Evolutionary conservation across 1,139 yeast genomes (phyloP), one percentile per base, ranked within the genome.

Genomic region (Yamadazyma songkhlaensis): DNA sequence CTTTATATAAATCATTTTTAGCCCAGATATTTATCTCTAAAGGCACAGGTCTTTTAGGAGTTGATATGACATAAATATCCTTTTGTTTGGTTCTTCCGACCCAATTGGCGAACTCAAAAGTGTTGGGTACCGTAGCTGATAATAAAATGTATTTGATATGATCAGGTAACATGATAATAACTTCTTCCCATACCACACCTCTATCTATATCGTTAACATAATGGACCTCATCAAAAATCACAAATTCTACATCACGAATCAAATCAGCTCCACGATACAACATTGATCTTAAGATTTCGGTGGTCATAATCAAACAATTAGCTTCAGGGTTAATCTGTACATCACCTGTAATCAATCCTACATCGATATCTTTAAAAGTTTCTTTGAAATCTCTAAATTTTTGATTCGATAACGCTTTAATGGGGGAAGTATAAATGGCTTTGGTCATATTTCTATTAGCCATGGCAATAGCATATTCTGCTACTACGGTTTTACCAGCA

Each of bases 151-250:
- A 85, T 50, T 87, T 89, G 37, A 92, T 95, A 60, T 90, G 95
- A 47, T 90, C 97, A 1, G 99, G 99, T 32, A 92, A 70, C 88
- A 92, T 81, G 48, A 92, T 92, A 44, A 92, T 92, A 7, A 94
- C 96, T 60, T 92, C 99, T 63, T 92, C 99, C 99, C 99, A 92
- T 6, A 92, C 99, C 25, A 92, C 98, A 55, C 99, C 99, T 59
- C 99, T 78, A 54, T 89, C 96, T 41, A 87, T 85, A 64, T 92
- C 99, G 54, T 92, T 89, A 54, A 92, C 96, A 57, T 92, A 92
- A 62, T 92, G 99, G 3, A 92, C 97, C 60, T 92, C 99, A 63
- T 92, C 99, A 55, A 92, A 92, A 32, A 92, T 87, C 17, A 92
- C 97, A 74, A 92, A 92, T 45, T 92, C 97, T 20, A 94, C 97